These are phyloP conservation scores for Mycena haematopus DNA, from an alignment of 768 basidiomycete species.

Conservation along the genomic window DNA sequence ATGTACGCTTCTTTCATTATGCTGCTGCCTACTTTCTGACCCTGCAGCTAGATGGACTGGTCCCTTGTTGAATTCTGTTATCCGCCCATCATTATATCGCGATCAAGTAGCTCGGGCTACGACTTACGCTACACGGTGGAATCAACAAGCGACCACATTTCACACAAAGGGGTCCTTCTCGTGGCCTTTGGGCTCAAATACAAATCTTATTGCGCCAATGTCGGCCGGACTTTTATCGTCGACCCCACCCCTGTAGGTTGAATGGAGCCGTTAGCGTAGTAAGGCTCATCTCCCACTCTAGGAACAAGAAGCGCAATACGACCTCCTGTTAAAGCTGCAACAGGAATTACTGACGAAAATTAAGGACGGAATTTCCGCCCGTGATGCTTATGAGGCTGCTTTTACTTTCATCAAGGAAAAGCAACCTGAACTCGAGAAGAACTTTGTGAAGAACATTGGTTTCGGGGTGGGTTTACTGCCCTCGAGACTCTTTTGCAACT, in stretches of 20 bases:
- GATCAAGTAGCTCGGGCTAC: constrained; percentile 81
- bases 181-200: constrained; percentile 90
- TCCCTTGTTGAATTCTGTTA: constrained; percentile 92
- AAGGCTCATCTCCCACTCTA: constrained; percentile 39
- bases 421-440: constrained; percentile 80
- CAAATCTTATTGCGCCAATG: constrained; percentile 90
- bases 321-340: constrained; percentile 79
- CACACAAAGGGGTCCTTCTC: constrained; percentile 88
- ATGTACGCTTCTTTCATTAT: constrained; percentile 56
- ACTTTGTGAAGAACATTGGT: constrained; percentile 89
- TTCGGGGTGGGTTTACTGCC: constrained; percentile 73
- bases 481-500: constrained; percentile 2
- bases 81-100: constrained; percentile 94
- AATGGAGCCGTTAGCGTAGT: background rate
- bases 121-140: constrained; percentile 89
- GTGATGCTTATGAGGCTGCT: constrained; percentile 85
- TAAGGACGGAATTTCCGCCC: constrained; percentile 76
- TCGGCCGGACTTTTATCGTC: constrained; percentile 94
- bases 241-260: constrained; percentile 80
- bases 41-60: constrained; percentile 76
- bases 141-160: constrained; percentile 82
- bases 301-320: constrained; percentile 93
- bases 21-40: constrained; percentile 15
- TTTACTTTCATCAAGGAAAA: constrained; percentile 74
- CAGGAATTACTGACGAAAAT: constrained; percentile 74